Conservation (phyloP, 2,329 filamentous ascomycete genomes). For the Pseudocercospora pini-densiflorae region DNA sequence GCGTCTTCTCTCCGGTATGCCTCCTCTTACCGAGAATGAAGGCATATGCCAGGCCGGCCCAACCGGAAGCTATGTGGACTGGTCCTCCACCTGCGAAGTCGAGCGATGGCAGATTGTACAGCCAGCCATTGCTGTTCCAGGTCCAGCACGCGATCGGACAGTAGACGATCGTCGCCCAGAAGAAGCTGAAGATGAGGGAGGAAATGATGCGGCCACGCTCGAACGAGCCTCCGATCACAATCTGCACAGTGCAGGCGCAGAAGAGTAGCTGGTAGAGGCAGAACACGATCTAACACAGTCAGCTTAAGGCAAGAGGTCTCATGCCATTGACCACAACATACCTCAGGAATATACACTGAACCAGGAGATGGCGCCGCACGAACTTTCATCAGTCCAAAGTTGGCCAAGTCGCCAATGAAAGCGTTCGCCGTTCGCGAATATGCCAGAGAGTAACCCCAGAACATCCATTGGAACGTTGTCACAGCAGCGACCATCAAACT, state of each 20-base stretch:
- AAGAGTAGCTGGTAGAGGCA: conserved; percentile 70
- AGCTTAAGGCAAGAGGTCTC: neutral
- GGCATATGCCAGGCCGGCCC: conserved; percentile 67
- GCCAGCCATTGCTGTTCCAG: conserved; percentile 70
- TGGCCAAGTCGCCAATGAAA: conserved; percentile 66
- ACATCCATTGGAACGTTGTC: conserved; percentile 65
- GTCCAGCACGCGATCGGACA: conserved; percentile 68
- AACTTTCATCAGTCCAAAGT: conserved; percentile 66
- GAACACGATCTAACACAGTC: conserved; percentile 57
- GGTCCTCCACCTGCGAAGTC: conserved; percentile 68
- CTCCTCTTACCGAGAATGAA: conserved; percentile 65
- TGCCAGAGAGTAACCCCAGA: conserved; percentile 66
- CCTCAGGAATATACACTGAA: conserved; percentile 61
- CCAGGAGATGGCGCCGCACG: conserved; percentile 64
- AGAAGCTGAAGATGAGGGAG: conserved; percentile 67
- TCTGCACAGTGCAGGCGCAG: conserved; percentile 65
- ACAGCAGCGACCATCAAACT: conserved; percentile 62
- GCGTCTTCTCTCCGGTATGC: conserved; percentile 53
- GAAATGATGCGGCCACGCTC: conserved; percentile 67
- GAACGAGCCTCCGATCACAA: conserved; percentile 68
- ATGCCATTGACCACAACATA: neutral
- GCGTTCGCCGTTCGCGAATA: conserved; percentile 64
- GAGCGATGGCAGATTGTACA: conserved; percentile 63
- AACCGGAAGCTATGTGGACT: conserved; percentile 67
- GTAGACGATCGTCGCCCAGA: conserved; percentile 69